Base-by-base conservation (phyloP, 75 land plant genomes). In the Pinus taeda region DNA sequence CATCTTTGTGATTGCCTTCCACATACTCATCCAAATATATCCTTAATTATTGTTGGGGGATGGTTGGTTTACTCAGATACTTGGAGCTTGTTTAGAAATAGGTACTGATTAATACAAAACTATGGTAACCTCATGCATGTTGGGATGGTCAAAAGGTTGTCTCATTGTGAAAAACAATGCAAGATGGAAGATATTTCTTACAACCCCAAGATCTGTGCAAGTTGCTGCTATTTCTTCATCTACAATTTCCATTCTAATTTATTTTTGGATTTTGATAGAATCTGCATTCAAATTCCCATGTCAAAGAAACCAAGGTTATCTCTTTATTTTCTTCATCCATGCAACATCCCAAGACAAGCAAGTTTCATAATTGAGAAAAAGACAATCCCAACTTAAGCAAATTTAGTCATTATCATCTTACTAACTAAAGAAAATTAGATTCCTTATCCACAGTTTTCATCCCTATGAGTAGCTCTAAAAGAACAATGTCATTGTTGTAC, bases 391-490 rank as follows among this genome's bases (percentile, higher is more conserved):
- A 39, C 42, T 39, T 3, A 39, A 39, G 30, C 30, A 75, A 80
- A 39, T 39, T 4, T 4, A 39, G 0, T 30, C 33, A 30, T 39
- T 45, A 45, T 45, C 49, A 45, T 45, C 49, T 45, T 45, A 45
- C 49, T 8, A 45, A 0, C 6, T 45, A 6, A 45, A 45, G 49
- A 0, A 45, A 45, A 45, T 45, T 45, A 5, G 49, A 45, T 6
- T 45, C 49, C 7, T 94, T 85, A 56, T 97, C 98, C 21, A 97
- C 95, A 6, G 98, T 93, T 85, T 92, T 97, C 74, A 83, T 86
- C 74, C 98, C 91, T n/a, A 93, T 97, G 3, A 97, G 87, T 57
- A 97, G 86, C 87, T 97, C 99, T 20, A 97, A 89, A 22, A 97
- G 82, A 42, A 97, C 99, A 79, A 97, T 84, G 55, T 97, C 99